Evolutionary conservation across 257 asterid species (phyloP).

Genomic region (Solanum gracilifrons): DNA sequence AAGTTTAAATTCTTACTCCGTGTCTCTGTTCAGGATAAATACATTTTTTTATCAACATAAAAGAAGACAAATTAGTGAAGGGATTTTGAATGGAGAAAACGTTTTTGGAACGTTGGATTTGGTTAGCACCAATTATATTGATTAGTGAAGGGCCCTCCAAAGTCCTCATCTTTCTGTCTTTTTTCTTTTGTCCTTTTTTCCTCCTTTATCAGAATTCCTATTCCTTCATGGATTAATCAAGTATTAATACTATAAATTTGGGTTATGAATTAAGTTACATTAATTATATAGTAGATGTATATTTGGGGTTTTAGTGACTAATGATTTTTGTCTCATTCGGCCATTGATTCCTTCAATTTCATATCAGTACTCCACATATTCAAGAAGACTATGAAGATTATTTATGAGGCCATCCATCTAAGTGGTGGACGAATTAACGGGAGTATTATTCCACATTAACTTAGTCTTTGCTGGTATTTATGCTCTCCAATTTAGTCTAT

Average conservation of each 20-base stretch:
- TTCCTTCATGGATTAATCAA: neutral
- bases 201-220: slow-evolving; percentile 9
- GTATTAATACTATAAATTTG: neutral
- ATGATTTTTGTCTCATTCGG: slow-evolving; percentile 27
- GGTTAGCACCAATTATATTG: slow-evolving; percentile 17
- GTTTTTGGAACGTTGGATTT: slow-evolving; percentile 28
- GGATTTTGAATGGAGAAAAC: slow-evolving; percentile 15
- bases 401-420: neutral
- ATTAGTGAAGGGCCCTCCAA: slow-evolving; percentile 23
- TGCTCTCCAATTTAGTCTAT: too few relatives aligned
- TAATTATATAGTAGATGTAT: neutral
- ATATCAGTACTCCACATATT: neutral
- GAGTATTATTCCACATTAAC: too few relatives aligned
- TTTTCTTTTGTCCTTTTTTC: slow-evolving; percentile 19
- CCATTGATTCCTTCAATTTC: slow-evolving; percentile 6
- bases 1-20: neutral
- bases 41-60: neutral
- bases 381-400: neutral
- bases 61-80: slow-evolving; percentile 15
- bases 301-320: neutral
- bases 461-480: too few relatives aligned
- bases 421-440: neutral
- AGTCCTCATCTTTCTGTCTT: slow-evolving; percentile 30
- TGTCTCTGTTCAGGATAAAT: neutral
- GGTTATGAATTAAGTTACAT: neutral